phyloP scores from a whole-genome alignment of 768 basidiomycete species.

The Lactifluus hygrophoroides region DNA sequence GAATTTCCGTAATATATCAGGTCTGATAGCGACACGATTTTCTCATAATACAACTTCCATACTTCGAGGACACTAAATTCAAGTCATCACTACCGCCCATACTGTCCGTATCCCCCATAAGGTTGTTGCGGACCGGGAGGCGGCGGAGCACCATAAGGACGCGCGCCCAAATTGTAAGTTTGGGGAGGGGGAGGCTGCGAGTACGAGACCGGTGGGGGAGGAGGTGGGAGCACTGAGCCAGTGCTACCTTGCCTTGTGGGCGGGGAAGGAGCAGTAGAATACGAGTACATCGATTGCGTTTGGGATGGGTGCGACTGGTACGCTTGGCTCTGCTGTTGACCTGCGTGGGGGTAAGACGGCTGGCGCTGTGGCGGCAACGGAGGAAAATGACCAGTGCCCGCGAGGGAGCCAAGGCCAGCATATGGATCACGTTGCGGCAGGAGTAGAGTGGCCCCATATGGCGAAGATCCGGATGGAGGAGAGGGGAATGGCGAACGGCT shows the following conservation, averaged over 20 bases:
- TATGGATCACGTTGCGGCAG: constrained; percentile 24
- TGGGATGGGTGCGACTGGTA: constrained; percentile 22
- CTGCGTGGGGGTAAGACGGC: constrained; percentile 21
- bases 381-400: constrained; percentile 13
- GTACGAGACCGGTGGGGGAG: constrained; percentile 25
- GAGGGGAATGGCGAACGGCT: constrained; percentile 15
- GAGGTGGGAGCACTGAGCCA: constrained; percentile 24
- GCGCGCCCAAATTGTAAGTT: constrained; percentile 4
- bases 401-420: constrained; percentile 12
- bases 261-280: background rate
- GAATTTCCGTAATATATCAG: constrained; percentile 2
- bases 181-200: constrained; percentile 22
- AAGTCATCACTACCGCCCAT: constrained; percentile 25
- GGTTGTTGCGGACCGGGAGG: constrained; percentile 27
- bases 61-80: background rate
- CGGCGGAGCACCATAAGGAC: constrained; percentile 15
- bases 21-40: background rate
- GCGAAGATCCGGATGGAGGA: constrained; percentile 5
- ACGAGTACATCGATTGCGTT: constrained; percentile 5
- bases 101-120: constrained; percentile 24
- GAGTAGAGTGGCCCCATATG: constrained; percentile 18
- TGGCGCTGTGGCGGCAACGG: constrained; percentile 23
- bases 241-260: constrained; percentile 16
- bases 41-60: constrained; percentile 9
- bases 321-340: constrained; percentile 8